Base-by-base conservation (phyloP, 2,329 filamentous ascomycete genomes). In the Sclerotinia spermophila region DNA sequence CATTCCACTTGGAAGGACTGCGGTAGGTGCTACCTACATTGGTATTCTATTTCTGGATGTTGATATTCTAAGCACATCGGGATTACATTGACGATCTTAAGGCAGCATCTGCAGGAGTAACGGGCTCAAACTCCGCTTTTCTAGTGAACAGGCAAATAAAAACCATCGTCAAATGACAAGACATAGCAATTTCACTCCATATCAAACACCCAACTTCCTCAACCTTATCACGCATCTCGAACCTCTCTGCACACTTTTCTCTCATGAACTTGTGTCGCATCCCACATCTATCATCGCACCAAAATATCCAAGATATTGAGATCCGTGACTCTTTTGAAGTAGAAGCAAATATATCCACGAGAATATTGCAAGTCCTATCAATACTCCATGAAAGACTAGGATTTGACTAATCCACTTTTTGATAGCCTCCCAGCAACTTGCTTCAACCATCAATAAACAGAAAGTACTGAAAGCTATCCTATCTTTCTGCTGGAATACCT, bases 41-140 rank as follows among this genome's bases (percentile, higher is more conserved):
- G 3, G 5, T 2, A 51, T 17, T n/a, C 13, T 7, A 2, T 2
- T 3, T 1, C 3, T 6, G 5, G 6, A 27, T 2, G 2, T 15
- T 7, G 13, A 51, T 51, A 24, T 27, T 51, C 48, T 27, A 5
- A 17, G 24, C 24, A 1, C 6, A 51, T 1, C 7, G 5, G 5
- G 6, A 15, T 24, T 27, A 15, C 2, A 51, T 7, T n/a, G 45
- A 51, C 0, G 11, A 51, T 51, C n/a, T 51, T 13, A 3, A 17
- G n/a, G 5, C 7, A 17, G 48, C 27, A 51, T 1, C n/a, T 51
- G n/a, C 48, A 51, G n/a, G 13, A 51, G 48, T 51, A n/a, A 27
- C n/a, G 17, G 17, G 13, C 13, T 5, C 13, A 3, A 17, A 15
- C 13, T 51, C 48, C 13, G 17, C n/a, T 27, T 51, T n/a, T 6